phyloP scores from a whole-genome alignment of 179 eudicot genomes.

The Beta macrorhiza region DNA sequence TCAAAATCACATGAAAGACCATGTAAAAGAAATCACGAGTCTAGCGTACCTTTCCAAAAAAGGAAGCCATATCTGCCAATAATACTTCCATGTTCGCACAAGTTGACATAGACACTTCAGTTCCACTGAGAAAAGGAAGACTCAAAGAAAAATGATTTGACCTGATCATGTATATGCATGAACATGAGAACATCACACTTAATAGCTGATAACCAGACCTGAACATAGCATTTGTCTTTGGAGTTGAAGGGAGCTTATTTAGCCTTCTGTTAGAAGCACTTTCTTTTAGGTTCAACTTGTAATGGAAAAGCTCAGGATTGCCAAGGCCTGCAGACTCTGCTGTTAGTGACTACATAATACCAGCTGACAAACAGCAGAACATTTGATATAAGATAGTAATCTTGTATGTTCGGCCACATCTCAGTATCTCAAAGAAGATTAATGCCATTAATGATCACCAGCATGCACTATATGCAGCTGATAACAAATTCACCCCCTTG shows the following conservation, averaged over 20 bases:
- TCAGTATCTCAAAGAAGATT: neutral
- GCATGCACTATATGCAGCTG: neutral
- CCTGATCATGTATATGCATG: neutral
- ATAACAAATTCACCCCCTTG: neutral
- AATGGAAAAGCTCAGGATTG: slow-evolving; percentile 52
- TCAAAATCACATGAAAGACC: neutral
- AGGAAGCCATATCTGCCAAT: slow-evolving; percentile 39
- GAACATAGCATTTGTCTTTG: slow-evolving; percentile 64
- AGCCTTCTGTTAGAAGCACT: slow-evolving; percentile 35
- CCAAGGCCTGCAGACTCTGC: slow-evolving; percentile 38
- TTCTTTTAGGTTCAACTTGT: slow-evolving; percentile 54
- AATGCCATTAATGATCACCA: neutral
- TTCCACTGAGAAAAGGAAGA: slow-evolving; percentile 54
- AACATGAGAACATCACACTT: neutral
- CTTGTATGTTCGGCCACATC: neutral
- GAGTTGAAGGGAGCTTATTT: slow-evolving; percentile 49
- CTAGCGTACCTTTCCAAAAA: slow-evolving; percentile 54
- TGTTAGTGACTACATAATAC: slow-evolving; percentile 12
- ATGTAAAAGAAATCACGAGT: neutral
- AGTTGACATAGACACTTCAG: slow-evolving; percentile 58
- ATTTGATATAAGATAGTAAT: neutral
- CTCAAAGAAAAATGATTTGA: neutral
- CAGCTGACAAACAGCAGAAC: slow-evolving; percentile 14
- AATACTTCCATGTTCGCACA: slow-evolving; percentile 39
- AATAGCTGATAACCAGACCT: slow-evolving; percentile 37